Base-by-base conservation (phyloP, 768 basidiomycete genomes). In the Rhodocollybia butyracea region DNA sequence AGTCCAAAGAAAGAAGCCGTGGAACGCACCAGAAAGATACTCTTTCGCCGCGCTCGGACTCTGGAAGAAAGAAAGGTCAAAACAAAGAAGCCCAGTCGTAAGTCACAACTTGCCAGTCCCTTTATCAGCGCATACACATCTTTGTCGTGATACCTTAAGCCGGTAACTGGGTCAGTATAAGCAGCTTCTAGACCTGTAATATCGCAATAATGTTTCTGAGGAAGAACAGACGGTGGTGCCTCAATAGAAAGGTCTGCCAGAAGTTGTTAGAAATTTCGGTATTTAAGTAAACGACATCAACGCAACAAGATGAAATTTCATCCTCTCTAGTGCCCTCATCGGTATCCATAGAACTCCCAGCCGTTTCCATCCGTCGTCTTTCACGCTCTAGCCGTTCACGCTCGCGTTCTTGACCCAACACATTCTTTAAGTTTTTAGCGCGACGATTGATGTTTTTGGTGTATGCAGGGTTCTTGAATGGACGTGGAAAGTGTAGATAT, bases 161-260 rank as follows among this genome's bases (percentile, higher is more conserved):
- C 84, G 0, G 90, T 91, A 2, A 83, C 80, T 5, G 91, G 91
- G 61, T 94, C 89, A 0, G 88, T 92, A 60, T 93, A 93, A 1
- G 87, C 89, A 0, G 88, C 90, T 70, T 91, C 90, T 12, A 94
- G 74, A 0, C 91, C 90, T 0, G 91, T 94, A 15, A 94, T 92
- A 69, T 93, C 91, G 63, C 91, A 93, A 51, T 88, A 91, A 57
- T 86, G 84, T 57, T 79, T 77, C 46, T 84, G 87, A 3, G 91
- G 91, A 7, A 89, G 72, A 1, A 94, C 64, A 10, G 90, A 93
- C 0, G 91, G 91, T 0, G 91, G 89, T 5, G 91, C 90, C 65
- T 94, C 91, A 40, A 94, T 89, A 2, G 86, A 88, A 6, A 81
- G 79, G 61, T 92, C 90, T 92, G 57, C 7, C 30, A 26, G 21